Conservation (phyloP, 225 moss, liverwort and hornwort species). For the Rhytidiadelphus loreus region DNA sequence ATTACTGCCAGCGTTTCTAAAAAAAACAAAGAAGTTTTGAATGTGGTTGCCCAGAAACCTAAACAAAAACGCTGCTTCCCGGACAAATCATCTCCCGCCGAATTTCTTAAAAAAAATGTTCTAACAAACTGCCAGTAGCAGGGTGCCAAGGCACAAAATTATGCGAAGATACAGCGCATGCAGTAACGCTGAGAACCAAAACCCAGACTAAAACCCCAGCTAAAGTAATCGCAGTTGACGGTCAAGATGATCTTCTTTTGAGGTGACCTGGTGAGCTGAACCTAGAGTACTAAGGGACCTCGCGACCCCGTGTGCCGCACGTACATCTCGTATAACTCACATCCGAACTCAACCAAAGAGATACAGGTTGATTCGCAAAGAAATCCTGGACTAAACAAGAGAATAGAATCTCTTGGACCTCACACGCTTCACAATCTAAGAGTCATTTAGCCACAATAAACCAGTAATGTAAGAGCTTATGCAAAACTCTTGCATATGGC, state of each 20-base stretch:
- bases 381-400: neutral
- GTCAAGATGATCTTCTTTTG: neutral
- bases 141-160: neutral
- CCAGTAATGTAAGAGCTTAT: neutral
- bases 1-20: neutral
- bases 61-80: neutral
- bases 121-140: neutral
- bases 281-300: neutral
- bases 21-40: neutral
- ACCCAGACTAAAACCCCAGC: conserved; percentile 15
- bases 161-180: neutral
- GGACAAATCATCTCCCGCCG: neutral
- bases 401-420: neutral
- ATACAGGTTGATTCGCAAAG: neutral
- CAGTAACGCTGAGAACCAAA: neutral
- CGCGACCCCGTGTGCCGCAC: neutral
- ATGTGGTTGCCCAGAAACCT: neutral
- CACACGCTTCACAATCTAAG: neutral
- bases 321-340: neutral
- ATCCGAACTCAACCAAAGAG: neutral
- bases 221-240: neutral
- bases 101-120: neutral
- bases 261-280: neutral
- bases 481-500: neutral
- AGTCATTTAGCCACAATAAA: neutral